Evolutionary conservation across 306 rosid species (phyloP), one percentile per base, ranked within the genome.

Genomic region (Citrullus mucosospermus): DNA sequence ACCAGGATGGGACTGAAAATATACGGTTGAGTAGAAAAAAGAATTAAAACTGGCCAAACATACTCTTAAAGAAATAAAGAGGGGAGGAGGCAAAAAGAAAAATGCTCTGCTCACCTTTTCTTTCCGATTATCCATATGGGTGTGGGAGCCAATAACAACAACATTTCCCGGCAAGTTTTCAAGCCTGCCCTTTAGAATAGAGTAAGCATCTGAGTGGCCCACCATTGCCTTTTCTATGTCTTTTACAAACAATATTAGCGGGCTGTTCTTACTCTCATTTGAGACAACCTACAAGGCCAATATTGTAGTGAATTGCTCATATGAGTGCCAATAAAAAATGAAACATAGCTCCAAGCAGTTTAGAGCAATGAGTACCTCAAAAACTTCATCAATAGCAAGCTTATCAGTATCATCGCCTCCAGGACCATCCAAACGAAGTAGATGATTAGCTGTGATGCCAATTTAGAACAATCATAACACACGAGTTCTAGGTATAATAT

Each of bases 81-180:
- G 58, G 78, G 17, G 9, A 17, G 4, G 56, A 4, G 78, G 66
- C 28, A 60, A 16, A 25, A 41, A 82, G 1, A 25, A 25, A 78
- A 58, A 66, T 51, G 67, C 81, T 67, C 75, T 38, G 65, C 81
- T 57, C 81, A 92, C 98, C 97, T 90, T 95, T 82, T 92, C 98
- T 82, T 91, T 95, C 7, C 90, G 97, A 77, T 57, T 88, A 80
- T 94, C 98, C 87, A 88, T 86, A 85, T 90, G 98, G 28, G 95
- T 86, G 80, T 90, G 93, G 50, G 98, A 90, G 81, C 97, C 98
- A 51, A 95, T 89, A 30, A 95, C 88, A 60, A 95, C 98, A 66
- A 95, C 88, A 75, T 89, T 89, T 71, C 86, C 88, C 6, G 91
- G 96, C 86, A 95, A 83, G 80, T 62, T 84, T 76, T 91, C 96